phyloP scores from a whole-genome alignment of 306 rosid species.

The Carpinus fangiana region DNA sequence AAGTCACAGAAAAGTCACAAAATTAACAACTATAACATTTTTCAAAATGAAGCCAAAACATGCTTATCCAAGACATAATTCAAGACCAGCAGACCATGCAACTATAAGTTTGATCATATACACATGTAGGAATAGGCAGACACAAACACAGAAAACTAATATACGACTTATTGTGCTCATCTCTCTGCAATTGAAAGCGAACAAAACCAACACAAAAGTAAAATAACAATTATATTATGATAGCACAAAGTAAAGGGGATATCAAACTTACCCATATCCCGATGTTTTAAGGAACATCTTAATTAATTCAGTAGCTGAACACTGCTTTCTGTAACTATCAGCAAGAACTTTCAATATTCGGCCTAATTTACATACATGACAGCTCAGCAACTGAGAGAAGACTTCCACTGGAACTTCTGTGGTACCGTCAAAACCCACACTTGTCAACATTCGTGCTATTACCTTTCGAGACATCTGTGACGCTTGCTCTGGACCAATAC shows the following conservation, averaged over 20 bases:
- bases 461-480: slow-evolving; percentile 62
- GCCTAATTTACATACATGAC: slow-evolving; percentile 69
- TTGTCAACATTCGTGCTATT: slow-evolving; percentile 57
- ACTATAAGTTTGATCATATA: neutral
- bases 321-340: slow-evolving; percentile 83
- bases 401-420: slow-evolving; percentile 76
- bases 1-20: neutral
- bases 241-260: neutral
- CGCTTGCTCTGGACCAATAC: slow-evolving; percentile 67
- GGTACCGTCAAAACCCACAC: slow-evolving; percentile 75
- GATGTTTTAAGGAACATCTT: slow-evolving; percentile 84
- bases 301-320: slow-evolving; percentile 74
- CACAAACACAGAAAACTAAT: neutral
- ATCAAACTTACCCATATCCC: slow-evolving; percentile 67
- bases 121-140: neutral
- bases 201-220: neutral
- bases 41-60: neutral
- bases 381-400: slow-evolving; percentile 72
- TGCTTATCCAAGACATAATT: neutral
- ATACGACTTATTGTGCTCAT: neutral
- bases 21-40: neutral
- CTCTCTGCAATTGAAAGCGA: neutral
- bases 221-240: neutral
- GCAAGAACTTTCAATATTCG: slow-evolving; percentile 67
- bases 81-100: neutral